Percentiles rank a stretch among this genome's conserved stretches.
Conservation (phyloP, 2,329 filamentous ascomycete species). For the Aspergillus sp. region DNA sequence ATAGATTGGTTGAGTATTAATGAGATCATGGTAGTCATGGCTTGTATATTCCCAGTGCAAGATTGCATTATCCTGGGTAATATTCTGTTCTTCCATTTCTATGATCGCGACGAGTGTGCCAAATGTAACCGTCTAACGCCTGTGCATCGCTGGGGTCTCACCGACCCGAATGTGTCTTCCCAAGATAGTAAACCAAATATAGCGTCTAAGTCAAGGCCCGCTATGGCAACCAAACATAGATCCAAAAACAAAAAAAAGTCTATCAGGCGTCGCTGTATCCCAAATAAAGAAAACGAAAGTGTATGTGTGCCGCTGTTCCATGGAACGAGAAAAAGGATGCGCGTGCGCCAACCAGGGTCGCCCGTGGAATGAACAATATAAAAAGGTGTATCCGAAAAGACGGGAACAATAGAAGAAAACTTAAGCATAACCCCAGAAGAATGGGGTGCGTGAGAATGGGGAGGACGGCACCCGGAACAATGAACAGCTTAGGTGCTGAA, state of each 20-base stretch:
- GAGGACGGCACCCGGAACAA: too few relatives aligned
- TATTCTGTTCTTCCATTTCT: not conserved
- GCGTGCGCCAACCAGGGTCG: slow-evolving; percentile 11
- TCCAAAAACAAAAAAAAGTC: not conserved
- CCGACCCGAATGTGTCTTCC: not conserved
- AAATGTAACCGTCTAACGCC: not conserved
- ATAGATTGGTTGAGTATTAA: not conserved
- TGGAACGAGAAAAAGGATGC: not conserved
- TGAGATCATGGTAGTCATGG: not conserved
- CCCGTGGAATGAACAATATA: slow-evolving; percentile 7
- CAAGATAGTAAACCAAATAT: not conserved
- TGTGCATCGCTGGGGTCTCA: not conserved
- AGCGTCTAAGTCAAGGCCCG: not conserved
- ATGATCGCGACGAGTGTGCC: not conserved
- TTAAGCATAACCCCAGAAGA: not conserved
- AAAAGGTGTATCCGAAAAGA: not conserved
- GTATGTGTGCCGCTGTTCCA: not conserved
- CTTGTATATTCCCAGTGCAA: not conserved
- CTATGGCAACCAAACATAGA: not conserved
- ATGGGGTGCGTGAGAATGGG: too few relatives aligned
- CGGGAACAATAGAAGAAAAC: slow-evolving; percentile 1
- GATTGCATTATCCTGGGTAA: not conserved
- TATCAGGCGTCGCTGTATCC: slow-evolving; percentile 5
- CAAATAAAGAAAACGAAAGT: not conserved
- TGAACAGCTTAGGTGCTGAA: slow-evolving; percentile 56